Evolutionary conservation across 2,329 filamentous ascomycete species (phyloP), one percentile per base, ranked within the genome.

Genomic region (Trichophyton schoenleinii): DNA sequence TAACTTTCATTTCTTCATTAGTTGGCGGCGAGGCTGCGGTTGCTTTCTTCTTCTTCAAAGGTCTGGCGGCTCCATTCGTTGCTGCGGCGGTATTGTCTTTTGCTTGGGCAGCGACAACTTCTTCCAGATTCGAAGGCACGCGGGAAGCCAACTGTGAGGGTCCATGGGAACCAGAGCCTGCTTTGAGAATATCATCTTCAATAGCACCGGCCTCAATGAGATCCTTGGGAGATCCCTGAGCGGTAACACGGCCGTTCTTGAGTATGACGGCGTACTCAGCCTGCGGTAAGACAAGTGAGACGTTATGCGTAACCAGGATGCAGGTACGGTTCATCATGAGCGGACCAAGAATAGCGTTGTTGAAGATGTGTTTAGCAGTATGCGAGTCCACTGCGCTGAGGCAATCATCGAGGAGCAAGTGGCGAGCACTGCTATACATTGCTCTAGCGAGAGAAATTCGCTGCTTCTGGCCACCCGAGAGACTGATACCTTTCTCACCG

Each of bases 281-380:
- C 41, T 85, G 80, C 3, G 91, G 90, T 6, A 91, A 84, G 67
- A 90, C 94, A 18, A 99, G 82, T n/a, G 88, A 83, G 31, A 94
- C 83, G 69, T 97, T 99, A 77, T 99, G 94, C 0, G 94, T 96
- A 41, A 99, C 92, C 49, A 99, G 80, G 60, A 99, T 89, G 73
- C 94, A 97, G 31, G 94, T 97, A 48, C 94, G 85, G 69, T 86
- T 81, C 62, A 82, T 78, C 94, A 99, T 97, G 59, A 99, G 76
- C 4, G 89, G 88, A 1, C 94, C 94, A 67, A 86, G 86, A 65
- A 99, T 86, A 63, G 91, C 95, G 73, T 96, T 88, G 71, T 87
- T 88, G 75, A 97, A 97, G 66, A 99, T 97, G 87, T 95, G 96
- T 73, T 96, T 95, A 1, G 91, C 91, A 0, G 94, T 97, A 69